Base-by-base conservation (phyloP, 176 grass and related monocot genomes). In the Themeda triandra region DNA sequence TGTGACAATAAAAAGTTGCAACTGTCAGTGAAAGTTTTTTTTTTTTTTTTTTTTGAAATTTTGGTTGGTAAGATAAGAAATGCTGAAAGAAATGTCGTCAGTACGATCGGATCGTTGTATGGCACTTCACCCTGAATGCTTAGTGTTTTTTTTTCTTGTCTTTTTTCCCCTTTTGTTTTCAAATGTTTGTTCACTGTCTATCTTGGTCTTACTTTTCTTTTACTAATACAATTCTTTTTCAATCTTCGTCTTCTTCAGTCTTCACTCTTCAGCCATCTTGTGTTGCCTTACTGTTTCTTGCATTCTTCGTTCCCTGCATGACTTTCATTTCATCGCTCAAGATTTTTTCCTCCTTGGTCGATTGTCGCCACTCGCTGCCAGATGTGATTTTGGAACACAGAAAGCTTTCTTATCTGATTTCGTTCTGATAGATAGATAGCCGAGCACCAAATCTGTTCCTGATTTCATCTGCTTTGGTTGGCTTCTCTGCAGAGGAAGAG, bases 401-500 rank as follows among this genome's bases (percentile, higher is more conserved):
- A 12, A 42, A 58, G 35, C 6, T 6, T 25, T 18, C 33, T 10
- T 69, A 2, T 75, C 60, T 69, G 17, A 21, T 59, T 81, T 4
- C 1, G 23, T 54, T 10, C 15, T 74, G 23, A 58, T 58, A 58
- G 23, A 58, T 58, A 18, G 27, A 32, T 69, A 18, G n/a, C 15
- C 11, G 1, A 9, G 35, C 33, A 29, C 13, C 62, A 10, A 84
- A 73, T 64, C 33, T 8, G 19, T 42, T 59, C 31, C 58, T 27
- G 10, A 62, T 27, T 25, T 62, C n/a, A 2, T 84, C 13, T 73
- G 28, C 15, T 71, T 74, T 73, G 36, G 35, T 84, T 23, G 59
- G 10, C 58, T 58, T 8, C 8, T 71, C 36, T 86, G 63, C 42
- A 86, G 88, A 81, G 13, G 77, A 90, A 78, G 83, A 82, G 88